A percentile compares a stretch with the other conserved stretches of the same genome.
Conservation (phyloP, 148 eudicot genomes). For the Rhododendron kiyosumense region DNA sequence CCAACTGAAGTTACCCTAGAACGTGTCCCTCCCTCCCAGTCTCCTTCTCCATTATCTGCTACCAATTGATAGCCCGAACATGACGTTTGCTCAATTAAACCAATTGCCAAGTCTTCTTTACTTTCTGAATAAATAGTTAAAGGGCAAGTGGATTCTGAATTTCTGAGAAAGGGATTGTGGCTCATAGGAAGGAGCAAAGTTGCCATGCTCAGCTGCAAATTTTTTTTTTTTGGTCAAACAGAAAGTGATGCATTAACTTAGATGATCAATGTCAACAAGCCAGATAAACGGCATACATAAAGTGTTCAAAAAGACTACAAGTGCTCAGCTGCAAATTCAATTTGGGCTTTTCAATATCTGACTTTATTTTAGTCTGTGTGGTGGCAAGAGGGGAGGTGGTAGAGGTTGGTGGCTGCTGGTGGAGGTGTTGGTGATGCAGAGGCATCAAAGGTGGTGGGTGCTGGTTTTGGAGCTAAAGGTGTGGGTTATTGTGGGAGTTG, state of each 20-base stretch:
- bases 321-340: not conserved
- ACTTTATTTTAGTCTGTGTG: not conserved
- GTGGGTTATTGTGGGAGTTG: not conserved
- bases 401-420: not conserved
- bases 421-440: not conserved
- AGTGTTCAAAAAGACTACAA: no score
- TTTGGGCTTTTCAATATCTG: not conserved
- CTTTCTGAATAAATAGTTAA: not conserved
- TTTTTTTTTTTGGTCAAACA: no score
- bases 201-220: not conserved
- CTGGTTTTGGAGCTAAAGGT: not conserved
- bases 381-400: not conserved
- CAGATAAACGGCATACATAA: no score
- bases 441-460: not conserved
- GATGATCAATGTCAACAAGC: no score
- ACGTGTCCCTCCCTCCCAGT: not conserved
- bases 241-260: no score
- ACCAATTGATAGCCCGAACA: not conserved
- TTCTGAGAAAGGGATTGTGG: not conserved
- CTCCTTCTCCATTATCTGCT: not conserved
- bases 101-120: not conserved
- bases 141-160: not conserved
- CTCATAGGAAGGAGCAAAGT: not conserved
- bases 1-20: not conserved
- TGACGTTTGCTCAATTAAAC: not conserved